These are phyloP conservation scores for Ophiostoma quercus DNA, from an alignment of 2,329 filamentous ascomycete genomes.

Conservation along the genomic window DNA sequence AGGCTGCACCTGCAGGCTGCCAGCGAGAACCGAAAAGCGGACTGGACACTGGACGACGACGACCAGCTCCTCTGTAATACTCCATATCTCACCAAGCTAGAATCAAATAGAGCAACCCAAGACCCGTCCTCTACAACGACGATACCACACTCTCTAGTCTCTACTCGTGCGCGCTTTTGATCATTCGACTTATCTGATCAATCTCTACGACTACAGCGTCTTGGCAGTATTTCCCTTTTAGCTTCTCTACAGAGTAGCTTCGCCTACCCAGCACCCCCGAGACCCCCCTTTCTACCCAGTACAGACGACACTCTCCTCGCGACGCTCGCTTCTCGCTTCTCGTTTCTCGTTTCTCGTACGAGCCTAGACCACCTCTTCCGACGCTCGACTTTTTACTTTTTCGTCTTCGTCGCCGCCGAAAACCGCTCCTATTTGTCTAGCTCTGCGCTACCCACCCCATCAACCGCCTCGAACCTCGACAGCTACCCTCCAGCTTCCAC, in stretches of 20 bases:
- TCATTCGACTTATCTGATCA: not conserved
- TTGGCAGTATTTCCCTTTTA: not conserved
- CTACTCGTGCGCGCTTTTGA: not conserved
- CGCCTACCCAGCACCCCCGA: not conserved
- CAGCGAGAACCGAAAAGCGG: not conserved
- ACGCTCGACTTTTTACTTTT: not conserved
- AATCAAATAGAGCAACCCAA: not conserved
- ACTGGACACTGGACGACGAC: not conserved
- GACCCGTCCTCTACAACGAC: slow-evolving; percentile 10
- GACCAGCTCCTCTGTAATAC: not conserved
- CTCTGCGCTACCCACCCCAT: not conserved
- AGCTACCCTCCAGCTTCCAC: not conserved
- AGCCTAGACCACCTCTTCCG: not conserved
- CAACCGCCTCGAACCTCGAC: not conserved
- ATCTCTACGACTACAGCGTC: not conserved
- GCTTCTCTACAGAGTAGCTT: not conserved
- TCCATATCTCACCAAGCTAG: not conserved
- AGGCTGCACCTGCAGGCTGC: slow-evolving; percentile 12
- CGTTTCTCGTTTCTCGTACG: not conserved
- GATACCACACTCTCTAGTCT: not conserved
- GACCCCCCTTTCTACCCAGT: not conserved
- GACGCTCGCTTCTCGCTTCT: slow-evolving; percentile 2
- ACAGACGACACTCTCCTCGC: not conserved
- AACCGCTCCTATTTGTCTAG: not conserved
- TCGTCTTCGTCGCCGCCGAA: not conserved